Conservation (phyloP, 208 protist species). For the Trypanosoma lewisi region DNA sequence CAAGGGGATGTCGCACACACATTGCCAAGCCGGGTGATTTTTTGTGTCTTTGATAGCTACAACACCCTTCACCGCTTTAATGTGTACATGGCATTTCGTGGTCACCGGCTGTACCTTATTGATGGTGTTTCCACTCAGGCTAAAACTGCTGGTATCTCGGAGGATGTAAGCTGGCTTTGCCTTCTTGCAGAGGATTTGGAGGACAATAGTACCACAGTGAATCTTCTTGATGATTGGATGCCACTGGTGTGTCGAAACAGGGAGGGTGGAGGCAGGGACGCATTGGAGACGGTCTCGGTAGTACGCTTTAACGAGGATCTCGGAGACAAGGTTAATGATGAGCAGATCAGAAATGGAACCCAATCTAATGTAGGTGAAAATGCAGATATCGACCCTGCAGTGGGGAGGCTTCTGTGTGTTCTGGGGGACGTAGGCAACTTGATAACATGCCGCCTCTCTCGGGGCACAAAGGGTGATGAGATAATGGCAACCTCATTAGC, state of each 20-base stretch:
- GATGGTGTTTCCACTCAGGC: constrained; percentile 29
- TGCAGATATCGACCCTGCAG: not conserved
- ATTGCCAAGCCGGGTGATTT: constrained; percentile 20
- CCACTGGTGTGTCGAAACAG: constrained; percentile 7
- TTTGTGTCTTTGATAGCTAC: constrained; percentile 66
- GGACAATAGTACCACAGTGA: constrained; percentile 20
- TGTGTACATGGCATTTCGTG: constrained; percentile 73
- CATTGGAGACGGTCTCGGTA: constrained; percentile 17
- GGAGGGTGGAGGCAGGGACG: constrained; percentile 14
- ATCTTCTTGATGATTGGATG: constrained; percentile 5
- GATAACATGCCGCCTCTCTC: constrained; percentile 12
- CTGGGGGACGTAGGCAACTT: not conserved
- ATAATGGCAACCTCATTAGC: not conserved
- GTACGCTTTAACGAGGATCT: constrained; percentile 32
- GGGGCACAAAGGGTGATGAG: not conserved
- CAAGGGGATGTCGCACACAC: not conserved
- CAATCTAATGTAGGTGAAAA: not conserved
- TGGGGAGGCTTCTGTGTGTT: not conserved
- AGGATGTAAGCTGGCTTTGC: constrained; percentile 53
- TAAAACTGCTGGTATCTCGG: constrained; percentile 11
- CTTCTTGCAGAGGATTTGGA: constrained; percentile 56
- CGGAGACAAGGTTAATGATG: not conserved
- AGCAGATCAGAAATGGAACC: not conserved
- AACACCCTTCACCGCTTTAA: constrained; percentile 54
- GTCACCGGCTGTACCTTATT: constrained; percentile 53